Percentiles rank a stretch among this genome's conserved stretches.
These are phyloP conservation scores for Hyphopichia pseudoburtonii DNA, from an alignment of 1,139 yeast genomes.

Conservation along the genomic window DNA sequence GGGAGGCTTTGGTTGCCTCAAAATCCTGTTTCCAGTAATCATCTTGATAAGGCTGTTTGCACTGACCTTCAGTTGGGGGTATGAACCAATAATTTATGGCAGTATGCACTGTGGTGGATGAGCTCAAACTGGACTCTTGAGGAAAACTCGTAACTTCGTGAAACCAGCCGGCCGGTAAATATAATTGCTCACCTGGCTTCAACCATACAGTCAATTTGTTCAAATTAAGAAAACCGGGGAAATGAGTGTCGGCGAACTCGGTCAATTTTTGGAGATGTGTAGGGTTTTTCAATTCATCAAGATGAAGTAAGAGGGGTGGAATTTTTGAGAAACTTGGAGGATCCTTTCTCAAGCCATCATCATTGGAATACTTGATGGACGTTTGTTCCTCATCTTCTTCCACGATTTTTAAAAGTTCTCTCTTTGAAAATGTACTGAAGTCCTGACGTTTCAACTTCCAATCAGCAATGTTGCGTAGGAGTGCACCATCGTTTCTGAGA, in stretches of 20 bases:
- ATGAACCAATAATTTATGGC: constrained; percentile 76
- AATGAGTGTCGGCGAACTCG: constrained; percentile 28
- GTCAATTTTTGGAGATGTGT: constrained; percentile 21
- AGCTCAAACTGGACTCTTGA: constrained; percentile 9
- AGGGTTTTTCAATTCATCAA: constrained; percentile 46
- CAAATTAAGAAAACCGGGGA: constrained; percentile 49
- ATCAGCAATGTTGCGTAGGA: constrained; percentile 44
- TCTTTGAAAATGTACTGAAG: neutral
- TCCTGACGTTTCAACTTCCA: constrained; percentile 27
- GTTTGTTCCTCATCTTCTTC: constrained; percentile 15
- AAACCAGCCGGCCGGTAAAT: constrained; percentile 77
- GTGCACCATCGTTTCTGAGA: constrained; percentile 63
- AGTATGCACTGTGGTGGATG: constrained; percentile 40
- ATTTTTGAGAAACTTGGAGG: constrained; percentile 70
- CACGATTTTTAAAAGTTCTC: constrained; percentile 8
- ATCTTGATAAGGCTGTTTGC: constrained; percentile 40
- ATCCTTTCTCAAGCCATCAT: constrained; percentile 30
- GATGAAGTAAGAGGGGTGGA: constrained; percentile 62
- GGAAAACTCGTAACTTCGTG: constrained; percentile 78
- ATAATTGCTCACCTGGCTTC: constrained; percentile 64
- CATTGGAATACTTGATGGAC: constrained; percentile 8
- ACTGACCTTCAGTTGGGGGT: constrained; percentile 50
- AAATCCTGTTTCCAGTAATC: constrained; percentile 54
- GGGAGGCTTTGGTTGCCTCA: constrained; percentile 15
- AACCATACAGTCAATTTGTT: constrained; percentile 47